phyloP scores from a whole-genome alignment of 306 rosid genomes.

The Rosa multiflora region DNA sequence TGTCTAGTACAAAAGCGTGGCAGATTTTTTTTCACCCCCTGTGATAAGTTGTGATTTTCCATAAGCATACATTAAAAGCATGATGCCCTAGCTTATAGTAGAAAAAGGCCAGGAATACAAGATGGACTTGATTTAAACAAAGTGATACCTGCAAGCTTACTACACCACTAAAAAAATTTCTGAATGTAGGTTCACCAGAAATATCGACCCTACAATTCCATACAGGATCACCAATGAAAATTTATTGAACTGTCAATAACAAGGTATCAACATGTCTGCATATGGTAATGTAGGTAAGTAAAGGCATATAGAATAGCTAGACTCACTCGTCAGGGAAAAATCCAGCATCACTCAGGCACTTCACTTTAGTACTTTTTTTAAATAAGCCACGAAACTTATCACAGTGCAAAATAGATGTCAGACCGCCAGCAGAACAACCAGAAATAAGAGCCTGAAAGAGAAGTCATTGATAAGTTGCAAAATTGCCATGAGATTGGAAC shows the following conservation, averaged over 20 bases:
- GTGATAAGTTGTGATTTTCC: constrained; percentile 28
- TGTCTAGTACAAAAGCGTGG: constrained; percentile 64
- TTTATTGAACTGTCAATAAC: background rate
- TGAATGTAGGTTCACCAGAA: constrained; percentile 57
- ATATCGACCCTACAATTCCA: constrained; percentile 51
- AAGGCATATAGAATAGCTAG: constrained; percentile 10
- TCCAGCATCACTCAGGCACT: constrained; percentile 89
- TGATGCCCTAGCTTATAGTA: background rate
- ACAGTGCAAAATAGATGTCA: constrained; percentile 79
- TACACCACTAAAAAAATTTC: constrained; percentile 61
- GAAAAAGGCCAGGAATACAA: background rate
- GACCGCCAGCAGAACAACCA: constrained; percentile 88
- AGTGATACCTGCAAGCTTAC: constrained; percentile 70
- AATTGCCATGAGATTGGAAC: background rate
- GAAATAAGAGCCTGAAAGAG: constrained; percentile 71
- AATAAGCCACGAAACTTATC: constrained; percentile 60
- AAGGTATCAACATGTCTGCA: background rate
- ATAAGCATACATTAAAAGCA: constrained; percentile 6
- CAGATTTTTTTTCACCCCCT: constrained; percentile 63
- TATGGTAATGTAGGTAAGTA: constrained; percentile 5
- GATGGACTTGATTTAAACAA: background rate
- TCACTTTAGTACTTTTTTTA: constrained; percentile 59
- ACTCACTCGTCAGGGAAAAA: constrained; percentile 66
- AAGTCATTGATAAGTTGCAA: background rate
- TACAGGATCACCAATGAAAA: constrained; percentile 10